Conservation (phyloP, 23 red algal species). For the Gracilariopsis chorda region DNA sequence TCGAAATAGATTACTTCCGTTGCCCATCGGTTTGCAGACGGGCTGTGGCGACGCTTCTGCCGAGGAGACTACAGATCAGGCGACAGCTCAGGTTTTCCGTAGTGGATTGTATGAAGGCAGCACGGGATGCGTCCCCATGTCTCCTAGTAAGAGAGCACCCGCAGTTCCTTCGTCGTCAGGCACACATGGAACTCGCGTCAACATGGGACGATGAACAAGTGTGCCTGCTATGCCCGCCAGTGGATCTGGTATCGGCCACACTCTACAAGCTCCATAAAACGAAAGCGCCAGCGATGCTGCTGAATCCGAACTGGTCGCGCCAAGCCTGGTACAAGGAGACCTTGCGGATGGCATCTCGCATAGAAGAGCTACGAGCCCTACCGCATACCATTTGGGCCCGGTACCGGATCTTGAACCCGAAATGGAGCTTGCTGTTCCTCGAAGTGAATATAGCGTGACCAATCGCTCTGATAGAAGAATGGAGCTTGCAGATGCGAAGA, state of each 20-base stretch:
- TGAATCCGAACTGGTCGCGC: neutral
- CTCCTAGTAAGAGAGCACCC: too few species aligned
- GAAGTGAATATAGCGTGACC: too few species aligned
- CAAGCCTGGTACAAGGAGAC: neutral
- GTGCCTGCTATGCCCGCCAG: neutral
- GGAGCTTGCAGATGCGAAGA: too few species aligned
- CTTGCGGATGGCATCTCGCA: neutral
- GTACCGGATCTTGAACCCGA: too few species aligned
- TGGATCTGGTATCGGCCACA: neutral
- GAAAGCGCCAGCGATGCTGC: neutral
- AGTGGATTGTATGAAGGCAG: too few species aligned
- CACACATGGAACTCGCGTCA: neutral
- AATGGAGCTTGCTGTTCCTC: too few species aligned
- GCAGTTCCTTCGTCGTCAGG: neutral
- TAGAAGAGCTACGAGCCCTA: neutral
- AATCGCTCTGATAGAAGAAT: too few species aligned
- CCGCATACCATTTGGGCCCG: too few species aligned
- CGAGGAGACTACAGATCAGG: too few species aligned
- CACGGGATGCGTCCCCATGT: too few species aligned
- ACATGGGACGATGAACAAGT: neutral
- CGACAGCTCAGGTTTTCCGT: too few species aligned
- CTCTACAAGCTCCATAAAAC: neutral
- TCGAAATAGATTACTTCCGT: neutral
- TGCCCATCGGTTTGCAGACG: constrained; percentile 24
- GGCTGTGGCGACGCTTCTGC: too few species aligned